Percentiles rank a stretch among this genome's conserved stretches.
phyloP scores from a whole-genome alignment of 805 yeast genomes.

The Brettanomyces anomalus region DNA sequence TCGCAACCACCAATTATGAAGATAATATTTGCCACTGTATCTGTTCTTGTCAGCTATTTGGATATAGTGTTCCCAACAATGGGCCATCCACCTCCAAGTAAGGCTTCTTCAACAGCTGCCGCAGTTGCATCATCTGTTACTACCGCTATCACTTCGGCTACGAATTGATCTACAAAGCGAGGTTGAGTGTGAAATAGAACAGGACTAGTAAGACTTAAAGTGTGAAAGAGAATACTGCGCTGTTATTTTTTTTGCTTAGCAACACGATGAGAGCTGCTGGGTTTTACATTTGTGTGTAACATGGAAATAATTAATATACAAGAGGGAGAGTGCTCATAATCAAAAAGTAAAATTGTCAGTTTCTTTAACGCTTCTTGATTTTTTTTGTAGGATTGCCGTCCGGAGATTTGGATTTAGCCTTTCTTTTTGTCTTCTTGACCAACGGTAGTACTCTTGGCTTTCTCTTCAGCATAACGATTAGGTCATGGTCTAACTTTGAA shows the following conservation, averaged over 20 bases:
- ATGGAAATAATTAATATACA: neutral
- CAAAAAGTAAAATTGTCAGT: too few relatives aligned
- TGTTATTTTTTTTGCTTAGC: too few relatives aligned
- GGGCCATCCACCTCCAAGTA: conserved; percentile 12
- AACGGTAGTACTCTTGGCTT: conserved; percentile 39
- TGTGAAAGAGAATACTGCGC: too few relatives aligned
- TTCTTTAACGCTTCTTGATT: too few relatives aligned
- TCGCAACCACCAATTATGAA: conserved; percentile 38
- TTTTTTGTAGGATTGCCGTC: neutral
- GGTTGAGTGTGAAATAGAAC: too few relatives aligned
- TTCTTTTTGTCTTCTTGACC: conserved; percentile 10
- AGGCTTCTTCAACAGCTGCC: conserved; percentile 7
- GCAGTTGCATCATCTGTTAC: conserved; percentile 6
- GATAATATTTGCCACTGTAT: conserved; percentile 36
- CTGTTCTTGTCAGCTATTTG: conserved; percentile 41
- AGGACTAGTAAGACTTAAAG: too few relatives aligned
- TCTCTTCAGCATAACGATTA: conserved; percentile 47
- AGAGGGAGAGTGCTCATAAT: too few relatives aligned
- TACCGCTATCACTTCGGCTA: neutral
- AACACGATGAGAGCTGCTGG: too few relatives aligned
- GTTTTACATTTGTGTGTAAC: too few relatives aligned
- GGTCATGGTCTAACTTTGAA: conserved; percentile 60
- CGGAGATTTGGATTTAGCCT: neutral
- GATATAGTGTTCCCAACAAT: conserved; percentile 41
- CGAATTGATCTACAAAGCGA: neutral